Percentiles rank a stretch among this genome's conserved stretches.
Conservation (phyloP, 73 alveolate genomes). For the Diophrys sp. region DNA sequence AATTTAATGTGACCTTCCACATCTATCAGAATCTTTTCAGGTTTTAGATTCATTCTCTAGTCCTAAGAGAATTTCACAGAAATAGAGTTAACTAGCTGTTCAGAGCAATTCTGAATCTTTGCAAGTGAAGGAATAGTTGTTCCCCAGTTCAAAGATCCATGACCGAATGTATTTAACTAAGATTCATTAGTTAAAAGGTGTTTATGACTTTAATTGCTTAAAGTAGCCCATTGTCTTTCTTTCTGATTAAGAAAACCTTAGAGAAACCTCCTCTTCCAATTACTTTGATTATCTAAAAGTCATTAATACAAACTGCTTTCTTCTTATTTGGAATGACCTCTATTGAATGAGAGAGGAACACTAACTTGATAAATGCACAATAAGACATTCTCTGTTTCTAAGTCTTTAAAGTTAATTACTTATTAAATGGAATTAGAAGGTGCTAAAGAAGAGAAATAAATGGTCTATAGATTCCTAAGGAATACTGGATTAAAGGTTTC, state of each 20-base stretch:
- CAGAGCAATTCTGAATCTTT: too few relatives aligned
- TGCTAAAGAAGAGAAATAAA: conserved; percentile 27
- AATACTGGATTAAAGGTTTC: conserved; percentile 77
- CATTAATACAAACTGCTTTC: conserved; percentile 27
- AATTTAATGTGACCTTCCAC: conserved; percentile 80
- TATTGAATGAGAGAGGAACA: too few relatives aligned
- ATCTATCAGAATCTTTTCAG: conserved; percentile 87
- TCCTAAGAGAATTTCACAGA: too few relatives aligned
- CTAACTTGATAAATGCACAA: conserved; percentile 44
- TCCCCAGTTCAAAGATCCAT: too few relatives aligned
- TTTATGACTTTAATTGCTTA: conserved; percentile 57
- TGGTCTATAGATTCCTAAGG: conserved; percentile 81
- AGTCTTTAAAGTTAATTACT: too few relatives aligned
- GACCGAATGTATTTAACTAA: too few relatives aligned
- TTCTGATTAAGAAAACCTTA: conserved; percentile 46
- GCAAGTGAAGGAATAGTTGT: too few relatives aligned
- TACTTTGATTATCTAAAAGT: conserved; percentile 61
- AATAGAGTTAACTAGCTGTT: too few relatives aligned
- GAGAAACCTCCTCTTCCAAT: conserved; percentile 88
- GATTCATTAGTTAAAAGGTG: conserved; percentile 24
- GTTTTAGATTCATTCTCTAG: conserved; percentile 64
- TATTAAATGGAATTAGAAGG: too few relatives aligned
- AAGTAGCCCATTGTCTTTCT: conserved; percentile 50
- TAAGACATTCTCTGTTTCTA: conserved; percentile 24
- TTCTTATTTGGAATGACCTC: conserved; percentile 21